Percentiles rank a stretch among this genome's conserved stretches.
Evolutionary conservation across 1,284 basidiomycete genomes (phyloP).

Genomic region (Rhodotorula glutinis): DNA sequence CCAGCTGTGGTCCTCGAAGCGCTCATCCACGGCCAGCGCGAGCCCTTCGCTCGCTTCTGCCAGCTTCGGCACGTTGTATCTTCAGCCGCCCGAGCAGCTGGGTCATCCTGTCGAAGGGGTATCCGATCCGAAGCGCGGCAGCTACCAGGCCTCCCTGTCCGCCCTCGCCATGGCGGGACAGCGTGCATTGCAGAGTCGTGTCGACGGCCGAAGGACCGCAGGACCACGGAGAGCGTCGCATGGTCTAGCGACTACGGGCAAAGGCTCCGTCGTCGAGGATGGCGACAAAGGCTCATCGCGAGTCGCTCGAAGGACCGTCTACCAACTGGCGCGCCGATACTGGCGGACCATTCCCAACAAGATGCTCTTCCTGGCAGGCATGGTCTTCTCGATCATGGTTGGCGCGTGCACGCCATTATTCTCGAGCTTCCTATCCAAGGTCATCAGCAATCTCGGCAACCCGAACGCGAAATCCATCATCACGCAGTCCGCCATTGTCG

Average conservation of each 20-base stretch:
- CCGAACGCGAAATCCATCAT: constrained; percentile 55
- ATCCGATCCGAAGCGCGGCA: too few relatives aligned
- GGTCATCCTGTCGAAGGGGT: too few relatives aligned
- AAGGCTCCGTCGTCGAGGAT: background rate
- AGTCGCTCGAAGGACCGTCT: constrained; percentile 42
- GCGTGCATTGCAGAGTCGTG: too few relatives aligned
- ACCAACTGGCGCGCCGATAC: constrained; percentile 58
- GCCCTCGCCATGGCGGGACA: too few relatives aligned
- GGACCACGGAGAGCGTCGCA: too few relatives aligned
- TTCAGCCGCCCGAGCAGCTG: too few relatives aligned
- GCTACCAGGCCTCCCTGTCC: too few relatives aligned
- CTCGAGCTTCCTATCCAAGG: constrained; percentile 78
- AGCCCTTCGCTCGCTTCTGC: background rate
- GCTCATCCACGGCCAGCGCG: background rate
- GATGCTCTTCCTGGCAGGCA: constrained; percentile 63
- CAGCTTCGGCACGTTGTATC: too few relatives aligned
- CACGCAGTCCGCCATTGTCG: constrained; percentile 52
- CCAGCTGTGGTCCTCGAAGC: background rate
- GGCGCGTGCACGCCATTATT: constrained; percentile 87
- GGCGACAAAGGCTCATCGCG: constrained; percentile 4
- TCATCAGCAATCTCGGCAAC: constrained; percentile 74
- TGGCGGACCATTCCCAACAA: constrained; percentile 76
- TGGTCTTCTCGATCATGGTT: constrained; percentile 63
- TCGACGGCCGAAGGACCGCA: too few relatives aligned
- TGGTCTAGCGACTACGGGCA: background rate